Conservation (phyloP, 129 eudicot species). For the Flaveria brownii region DNA sequence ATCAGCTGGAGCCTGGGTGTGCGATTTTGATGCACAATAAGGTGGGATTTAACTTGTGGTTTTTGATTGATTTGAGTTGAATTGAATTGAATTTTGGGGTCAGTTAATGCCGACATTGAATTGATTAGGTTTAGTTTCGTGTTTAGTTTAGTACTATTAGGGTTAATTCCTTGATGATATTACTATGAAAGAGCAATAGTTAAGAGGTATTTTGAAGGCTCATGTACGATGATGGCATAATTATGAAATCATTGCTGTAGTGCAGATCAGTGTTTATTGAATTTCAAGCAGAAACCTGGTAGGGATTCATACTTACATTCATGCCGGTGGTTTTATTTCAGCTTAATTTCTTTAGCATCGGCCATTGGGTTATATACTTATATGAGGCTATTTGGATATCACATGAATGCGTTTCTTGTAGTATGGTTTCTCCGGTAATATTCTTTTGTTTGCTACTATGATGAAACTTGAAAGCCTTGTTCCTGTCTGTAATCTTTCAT, state of each 20-base stretch:
- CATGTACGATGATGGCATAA: not conserved
- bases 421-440: not conserved
- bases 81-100: not conserved
- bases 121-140: not conserved
- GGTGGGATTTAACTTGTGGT: constrained; percentile 36
- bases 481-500: not conserved
- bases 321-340: not conserved
- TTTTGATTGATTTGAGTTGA: not conserved
- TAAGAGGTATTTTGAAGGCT: not conserved
- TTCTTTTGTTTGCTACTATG: not conserved
- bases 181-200: not conserved
- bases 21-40: constrained; percentile 93
- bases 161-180: not conserved
- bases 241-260: not conserved
- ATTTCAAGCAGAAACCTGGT: not conserved
- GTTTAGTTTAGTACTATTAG: not conserved
- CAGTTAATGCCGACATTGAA: not conserved
- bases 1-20: constrained; percentile 94
- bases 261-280: not conserved
- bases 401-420: not conserved
- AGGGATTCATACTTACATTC: not conserved
- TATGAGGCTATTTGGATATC: no score
- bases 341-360: not conserved
- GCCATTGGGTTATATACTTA: not conserved
- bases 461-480: not conserved